These are phyloP conservation scores for Typha latifolia DNA, from an alignment of 176 grass and related monocot genomes.

Conservation along the genomic window DNA sequence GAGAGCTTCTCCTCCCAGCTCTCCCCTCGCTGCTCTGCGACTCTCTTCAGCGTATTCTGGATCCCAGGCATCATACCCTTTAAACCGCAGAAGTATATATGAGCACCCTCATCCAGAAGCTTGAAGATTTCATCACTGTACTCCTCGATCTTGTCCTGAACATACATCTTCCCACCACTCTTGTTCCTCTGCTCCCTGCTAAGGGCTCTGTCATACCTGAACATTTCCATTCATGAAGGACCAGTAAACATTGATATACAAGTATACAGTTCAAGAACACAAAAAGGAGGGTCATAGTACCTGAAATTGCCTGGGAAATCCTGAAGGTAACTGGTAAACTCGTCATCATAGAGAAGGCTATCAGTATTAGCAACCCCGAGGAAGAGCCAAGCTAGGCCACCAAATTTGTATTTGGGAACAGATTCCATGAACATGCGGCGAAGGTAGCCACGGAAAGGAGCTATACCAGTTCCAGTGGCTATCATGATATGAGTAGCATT, in stretches of 20 bases:
- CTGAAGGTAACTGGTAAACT: constrained; percentile 69
- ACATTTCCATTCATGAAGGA: background rate
- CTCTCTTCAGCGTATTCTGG: constrained; percentile 77
- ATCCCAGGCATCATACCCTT: constrained; percentile 99
- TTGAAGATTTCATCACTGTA: constrained; percentile 87
- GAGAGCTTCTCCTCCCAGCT: constrained; percentile 82
- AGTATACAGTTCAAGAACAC: background rate
- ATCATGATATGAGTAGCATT: constrained; percentile 97
- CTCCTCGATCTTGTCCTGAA: constrained; percentile 95
- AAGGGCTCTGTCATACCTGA: constrained; percentile 81
- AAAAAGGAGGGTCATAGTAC: constrained; percentile 9
- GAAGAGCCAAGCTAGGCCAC: constrained; percentile 91
- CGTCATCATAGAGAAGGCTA: constrained; percentile 89
- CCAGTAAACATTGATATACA: background rate
- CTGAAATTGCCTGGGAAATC: constrained; percentile 72
- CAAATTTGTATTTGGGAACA: constrained; percentile 65
- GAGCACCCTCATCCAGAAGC: constrained; percentile 61
- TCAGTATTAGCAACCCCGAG: constrained; percentile 77
- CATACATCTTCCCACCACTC: constrained; percentile 80
- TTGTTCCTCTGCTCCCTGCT: constrained; percentile 80
- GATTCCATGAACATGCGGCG: constrained; percentile 97
- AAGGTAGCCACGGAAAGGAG: constrained; percentile 81
- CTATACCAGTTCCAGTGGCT: constrained; percentile 81
- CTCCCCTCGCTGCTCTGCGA: constrained; percentile 78
- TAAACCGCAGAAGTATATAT: constrained; percentile 89